phyloP scores from a whole-genome alignment of 768 basidiomycete species.

The Lactarius vividus region DNA sequence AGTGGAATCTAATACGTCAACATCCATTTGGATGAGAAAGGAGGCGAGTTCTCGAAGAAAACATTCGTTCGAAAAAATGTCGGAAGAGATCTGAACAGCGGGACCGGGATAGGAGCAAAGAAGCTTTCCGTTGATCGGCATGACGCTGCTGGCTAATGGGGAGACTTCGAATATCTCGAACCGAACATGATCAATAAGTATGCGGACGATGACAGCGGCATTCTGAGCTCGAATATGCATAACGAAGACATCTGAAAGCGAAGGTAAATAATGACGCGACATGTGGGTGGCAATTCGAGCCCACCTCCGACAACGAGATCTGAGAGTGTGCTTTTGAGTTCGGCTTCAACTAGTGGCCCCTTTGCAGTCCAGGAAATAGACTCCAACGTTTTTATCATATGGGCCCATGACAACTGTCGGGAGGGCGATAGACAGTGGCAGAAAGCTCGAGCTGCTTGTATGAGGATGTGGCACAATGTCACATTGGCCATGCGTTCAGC shows the following conservation, averaged over 20 bases:
- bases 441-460: background rate
- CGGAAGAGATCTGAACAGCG: constrained; percentile 37
- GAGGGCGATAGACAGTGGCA: background rate
- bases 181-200: background rate
- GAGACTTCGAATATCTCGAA: constrained; percentile 42
- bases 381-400: constrained; percentile 10
- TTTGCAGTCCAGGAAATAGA: background rate
- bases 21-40: background rate
- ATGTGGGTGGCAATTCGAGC: background rate
- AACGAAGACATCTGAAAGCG: constrained; percentile 4
- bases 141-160: constrained; percentile 38
- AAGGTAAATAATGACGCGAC: background rate
- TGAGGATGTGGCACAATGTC: constrained; percentile 9
- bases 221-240: constrained; percentile 19
- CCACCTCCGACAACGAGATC: constrained; percentile 1
- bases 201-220: constrained; percentile 8
- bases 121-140: constrained; percentile 39
- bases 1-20: background rate
- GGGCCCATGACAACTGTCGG: background rate
- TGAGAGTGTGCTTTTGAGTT: background rate
- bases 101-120: constrained; percentile 37
- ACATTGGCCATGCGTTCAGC: background rate
- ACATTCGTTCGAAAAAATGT: background rate
- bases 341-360: background rate
- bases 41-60: background rate